Conservation (phyloP, 495 filamentous ascomycete species). For the Daldinia childiae region DNA sequence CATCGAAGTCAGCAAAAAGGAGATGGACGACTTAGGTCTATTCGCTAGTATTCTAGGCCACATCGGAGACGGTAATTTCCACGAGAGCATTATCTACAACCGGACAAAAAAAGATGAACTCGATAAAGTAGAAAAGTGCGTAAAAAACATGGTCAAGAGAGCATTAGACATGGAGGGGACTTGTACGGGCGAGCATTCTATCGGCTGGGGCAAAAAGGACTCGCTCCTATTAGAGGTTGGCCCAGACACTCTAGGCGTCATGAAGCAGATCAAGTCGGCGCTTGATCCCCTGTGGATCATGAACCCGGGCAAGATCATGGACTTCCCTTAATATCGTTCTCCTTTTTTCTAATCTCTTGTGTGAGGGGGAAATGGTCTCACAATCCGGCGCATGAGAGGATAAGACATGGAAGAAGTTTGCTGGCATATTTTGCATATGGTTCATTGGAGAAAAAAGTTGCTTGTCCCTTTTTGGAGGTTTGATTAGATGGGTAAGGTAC, state of each 20-base stretch:
- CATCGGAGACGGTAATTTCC: slow-evolving; percentile 83
- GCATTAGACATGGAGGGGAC: slow-evolving; percentile 94
- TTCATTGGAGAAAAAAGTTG: slow-evolving; percentile 1
- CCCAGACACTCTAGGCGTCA: slow-evolving; percentile 78
- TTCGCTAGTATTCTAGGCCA: slow-evolving; percentile 84
- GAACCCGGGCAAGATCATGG: slow-evolving; percentile 93
- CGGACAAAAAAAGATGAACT: slow-evolving; percentile 70
- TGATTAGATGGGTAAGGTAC: no score
- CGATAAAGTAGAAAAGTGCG: slow-evolving; percentile 77
- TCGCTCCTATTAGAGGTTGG: slow-evolving; percentile 85
- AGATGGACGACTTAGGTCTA: slow-evolving; percentile 83
- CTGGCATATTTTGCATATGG: slow-evolving; percentile 22
- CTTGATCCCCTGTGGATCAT: slow-evolving; percentile 90
- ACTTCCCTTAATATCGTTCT: slow-evolving; percentile 52
- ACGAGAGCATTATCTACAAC: slow-evolving; percentile 88
- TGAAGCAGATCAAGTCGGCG: slow-evolving; percentile 85
- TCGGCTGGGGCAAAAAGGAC: slow-evolving; percentile 89
- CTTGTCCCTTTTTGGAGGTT: not conserved
- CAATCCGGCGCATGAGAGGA: slow-evolving; percentile 18
- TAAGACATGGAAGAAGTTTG: slow-evolving; percentile 9
- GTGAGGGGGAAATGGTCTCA: slow-evolving; percentile 5
- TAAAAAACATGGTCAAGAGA: slow-evolving; percentile 87
- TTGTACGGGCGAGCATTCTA: slow-evolving; percentile 89
- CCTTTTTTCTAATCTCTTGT: not conserved
- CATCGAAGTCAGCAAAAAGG: slow-evolving; percentile 88